A percentile compares a stretch with the other conserved stretches of the same genome.
These are phyloP conservation scores for Umbelopsis sp. DNA, from an alignment of 192 early-diverging fungal species.

Conservation along the genomic window DNA sequence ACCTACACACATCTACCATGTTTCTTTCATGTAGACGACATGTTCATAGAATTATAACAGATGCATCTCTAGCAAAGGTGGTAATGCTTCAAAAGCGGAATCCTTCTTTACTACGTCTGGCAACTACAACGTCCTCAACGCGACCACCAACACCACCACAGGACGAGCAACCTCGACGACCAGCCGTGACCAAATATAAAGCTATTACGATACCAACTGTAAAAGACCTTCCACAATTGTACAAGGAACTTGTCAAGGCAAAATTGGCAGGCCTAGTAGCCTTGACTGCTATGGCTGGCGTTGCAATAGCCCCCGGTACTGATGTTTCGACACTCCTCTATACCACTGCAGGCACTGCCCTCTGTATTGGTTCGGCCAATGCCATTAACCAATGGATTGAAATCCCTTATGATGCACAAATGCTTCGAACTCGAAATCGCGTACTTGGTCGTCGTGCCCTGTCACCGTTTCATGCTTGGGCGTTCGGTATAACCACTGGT, in stretches of 20 bases:
- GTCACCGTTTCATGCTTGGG: constrained; percentile 76
- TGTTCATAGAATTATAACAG: constrained; percentile 6
- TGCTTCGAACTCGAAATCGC: constrained; percentile 90
- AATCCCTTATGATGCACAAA: constrained; percentile 95
- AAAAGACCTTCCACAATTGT: constrained; percentile 42
- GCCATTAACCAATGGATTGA: constrained; percentile 97
- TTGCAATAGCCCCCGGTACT: constrained; percentile 85
- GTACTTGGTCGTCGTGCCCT: constrained; percentile 80
- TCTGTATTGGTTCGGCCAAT: constrained; percentile 91
- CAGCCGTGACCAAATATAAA: constrained; percentile 38
- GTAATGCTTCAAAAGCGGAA: constrained; percentile 1
- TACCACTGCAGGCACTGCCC: constrained; percentile 81
- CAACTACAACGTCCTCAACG: background rate
- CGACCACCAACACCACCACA: constrained; percentile 1
- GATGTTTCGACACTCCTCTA: constrained; percentile 66
- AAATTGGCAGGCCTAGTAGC: constrained; percentile 89
- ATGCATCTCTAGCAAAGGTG: background rate
- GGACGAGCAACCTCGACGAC: background rate
- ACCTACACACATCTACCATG: background rate
- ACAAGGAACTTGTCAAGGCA: constrained; percentile 82
- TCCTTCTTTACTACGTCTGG: background rate
- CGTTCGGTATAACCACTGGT: constrained; percentile 71
- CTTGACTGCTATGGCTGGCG: constrained; percentile 93
- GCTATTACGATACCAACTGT: constrained; percentile 27
- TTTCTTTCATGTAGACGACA: constrained; percentile 11